Base-by-base conservation (phyloP, 768 basidiomycete genomes). In the Tephrocybe sp. region DNA sequence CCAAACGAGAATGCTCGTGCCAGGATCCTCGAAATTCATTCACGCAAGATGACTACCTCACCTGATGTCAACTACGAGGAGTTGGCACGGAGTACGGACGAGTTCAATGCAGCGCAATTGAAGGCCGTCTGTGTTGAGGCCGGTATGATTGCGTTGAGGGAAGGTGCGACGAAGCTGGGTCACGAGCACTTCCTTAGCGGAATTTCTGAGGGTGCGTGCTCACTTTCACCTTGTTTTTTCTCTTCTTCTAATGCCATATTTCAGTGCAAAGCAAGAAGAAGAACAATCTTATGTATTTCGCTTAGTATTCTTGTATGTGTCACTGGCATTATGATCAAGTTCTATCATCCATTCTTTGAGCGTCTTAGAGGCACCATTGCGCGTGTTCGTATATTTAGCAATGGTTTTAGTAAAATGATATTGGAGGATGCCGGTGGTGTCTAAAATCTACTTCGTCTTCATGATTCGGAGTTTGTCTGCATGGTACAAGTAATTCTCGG, bases 81-180 rank as follows among this genome's bases (percentile, higher is more conserved):
- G 69, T 75, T 99, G 44, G 94, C 97, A 9, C 79, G 96, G 61
- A 95, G 91, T 66, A 95, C 97, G 39, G 97, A 98, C 60, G 97
- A 99, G 65, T 98, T 99, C 71, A 98, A 98, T 63, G 96, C 85
- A n/a, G 92, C 92, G 6, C 92, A 94, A 66, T 70, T 97, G 61
- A 97, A 98, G 74, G 97, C 96, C 1, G 95, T 97, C 3, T 98
- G 96, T 69, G 97, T 99, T 1, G 97, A 99, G 71, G 97, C 97
- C 32, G 97, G 97, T 51, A 99, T 99, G 97, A 97, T 98, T 62
- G 92, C 96, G 6, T 71, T 98, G 32, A 76, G 97, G 57, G 95
- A 98, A 69, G 95, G 95, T 25, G 92, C 93, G 13, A 83, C 83
- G 13, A 87, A 87, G 67, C 70, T 98, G 49, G 84, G 80, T 24